These are phyloP conservation scores for Didymella pomorum DNA, from an alignment of 2,329 filamentous ascomycete genomes.

Conservation along the genomic window DNA sequence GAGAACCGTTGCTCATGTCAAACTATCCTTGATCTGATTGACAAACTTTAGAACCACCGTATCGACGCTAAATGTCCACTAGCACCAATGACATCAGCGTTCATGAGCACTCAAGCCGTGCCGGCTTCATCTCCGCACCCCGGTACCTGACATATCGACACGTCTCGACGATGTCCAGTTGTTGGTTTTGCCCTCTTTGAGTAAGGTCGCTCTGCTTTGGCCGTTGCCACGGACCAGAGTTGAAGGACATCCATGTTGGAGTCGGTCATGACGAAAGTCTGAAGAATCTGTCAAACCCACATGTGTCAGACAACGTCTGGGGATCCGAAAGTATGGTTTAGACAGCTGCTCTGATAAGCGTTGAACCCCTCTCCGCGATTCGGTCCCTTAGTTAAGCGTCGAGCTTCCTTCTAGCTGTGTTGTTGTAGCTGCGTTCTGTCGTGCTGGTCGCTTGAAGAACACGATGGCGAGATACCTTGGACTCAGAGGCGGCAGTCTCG, in stretches of 20 bases:
- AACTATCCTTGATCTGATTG: slow-evolving; percentile 9
- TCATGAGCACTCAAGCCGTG: not conserved
- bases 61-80: slow-evolving; percentile 16
- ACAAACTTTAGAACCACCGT: slow-evolving; percentile 3
- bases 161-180: slow-evolving; percentile 13
- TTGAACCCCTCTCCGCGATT: not conserved
- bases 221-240: slow-evolving; percentile 9
- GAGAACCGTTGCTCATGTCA: not conserved
- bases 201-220: not conserved
- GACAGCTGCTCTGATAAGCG: slow-evolving; percentile 11
- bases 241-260: slow-evolving; percentile 1
- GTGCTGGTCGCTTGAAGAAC: slow-evolving; percentile 10
- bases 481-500: slow-evolving; percentile 30
- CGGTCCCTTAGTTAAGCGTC: not conserved
- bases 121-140: slow-evolving; percentile 18
- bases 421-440: slow-evolving; percentile 3
- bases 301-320: slow-evolving; percentile 3
- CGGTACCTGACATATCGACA: slow-evolving; percentile 16
- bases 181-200: not conserved
- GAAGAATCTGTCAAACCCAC: slow-evolving; percentile 12
- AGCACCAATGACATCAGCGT: slow-evolving; percentile 16
- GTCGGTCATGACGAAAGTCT: slow-evolving; percentile 18
- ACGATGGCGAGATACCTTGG: slow-evolving; percentile 37
- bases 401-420: slow-evolving; percentile 2
- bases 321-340: slow-evolving; percentile 11